Evolutionary conservation across 1,284 basidiomycete genomes (phyloP), one percentile per base, ranked within the genome.

Genomic region (Leccinum angustisporum): DNA sequence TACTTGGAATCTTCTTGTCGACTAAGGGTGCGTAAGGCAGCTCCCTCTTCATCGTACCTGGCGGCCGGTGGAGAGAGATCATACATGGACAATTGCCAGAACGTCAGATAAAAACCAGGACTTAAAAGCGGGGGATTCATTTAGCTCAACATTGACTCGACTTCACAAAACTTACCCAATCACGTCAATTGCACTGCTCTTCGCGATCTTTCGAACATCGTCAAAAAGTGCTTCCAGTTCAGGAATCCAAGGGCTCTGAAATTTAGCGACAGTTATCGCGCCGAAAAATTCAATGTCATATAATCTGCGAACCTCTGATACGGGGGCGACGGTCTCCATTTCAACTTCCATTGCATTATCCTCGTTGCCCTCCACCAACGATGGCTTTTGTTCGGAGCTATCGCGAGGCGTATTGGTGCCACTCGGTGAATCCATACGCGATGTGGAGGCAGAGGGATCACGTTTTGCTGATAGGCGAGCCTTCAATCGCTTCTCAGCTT

Each of bases 71-170:
- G 88, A 1, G 85, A 79, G 51, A 98, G 82, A 74, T 98, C 96
- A 67, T 94, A 92, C 30, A 90, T 90, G 0, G 92, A 91, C 59
- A 98, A 75, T 73, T 97, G 94, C 96, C 96, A 98, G 78, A 97
- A 98, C 0, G 94, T 94, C 50, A 93, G 78, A 68, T 95, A 96
- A 78, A 98, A 98, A 2, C 87, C 90, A 36, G 92, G 88, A 5
- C 94, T 95, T 34, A 43, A 62, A 61, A 18, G 63, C 7, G n/a
- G n/a, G n/a, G 46, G 2, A 52, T 34, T 57, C 34, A 36, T 34
- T 59, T 18, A 58, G 54, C 62, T 59, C 63, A 18, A 53, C 58
- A 38, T 56, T 56, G n/a, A 50, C 52, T 58, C 16, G 34, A 57
- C 8, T 18, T 34, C 21, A 46, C 31, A 27, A 8, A 10, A 74